Conservation (phyloP, 805 yeast species). For the Lachancea nothofagi region DNA sequence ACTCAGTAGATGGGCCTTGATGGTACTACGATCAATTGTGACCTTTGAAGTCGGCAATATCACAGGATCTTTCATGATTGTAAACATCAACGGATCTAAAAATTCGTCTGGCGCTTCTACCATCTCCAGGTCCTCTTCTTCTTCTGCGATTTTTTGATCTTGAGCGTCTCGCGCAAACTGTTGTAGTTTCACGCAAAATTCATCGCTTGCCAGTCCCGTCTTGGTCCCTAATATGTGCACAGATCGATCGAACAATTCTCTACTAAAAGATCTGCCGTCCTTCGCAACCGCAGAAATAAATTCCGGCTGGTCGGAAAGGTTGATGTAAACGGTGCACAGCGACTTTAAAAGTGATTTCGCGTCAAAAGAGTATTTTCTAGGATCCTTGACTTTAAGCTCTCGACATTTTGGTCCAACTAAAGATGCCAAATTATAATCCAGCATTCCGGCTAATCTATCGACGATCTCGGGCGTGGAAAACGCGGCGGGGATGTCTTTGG, state of each 20-base stretch:
- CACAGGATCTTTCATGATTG: slow-evolving; percentile 94
- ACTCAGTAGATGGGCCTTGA: slow-evolving; percentile 87
- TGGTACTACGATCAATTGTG: slow-evolving; percentile 82
- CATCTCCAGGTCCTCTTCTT: slow-evolving; percentile 77
- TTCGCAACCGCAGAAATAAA: slow-evolving; percentile 78
- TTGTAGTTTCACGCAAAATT: slow-evolving; percentile 45
- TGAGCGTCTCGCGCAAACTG: slow-evolving; percentile 66
- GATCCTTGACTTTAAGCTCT: slow-evolving; percentile 76
- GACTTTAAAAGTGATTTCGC: slow-evolving; percentile 67
- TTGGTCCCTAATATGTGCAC: slow-evolving; percentile 52
- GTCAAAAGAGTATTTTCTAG: slow-evolving; percentile 75
- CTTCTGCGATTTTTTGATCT: slow-evolving; percentile 52
- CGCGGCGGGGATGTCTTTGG: slow-evolving; percentile 79
- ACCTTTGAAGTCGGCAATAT: slow-evolving; percentile 83
- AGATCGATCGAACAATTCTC: slow-evolving; percentile 65
- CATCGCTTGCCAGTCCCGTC: slow-evolving; percentile 49
- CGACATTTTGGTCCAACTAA: slow-evolving; percentile 94
- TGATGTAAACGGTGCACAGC: slow-evolving; percentile 69
- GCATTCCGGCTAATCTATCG: slow-evolving; percentile 91
- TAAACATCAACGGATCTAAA: slow-evolving; percentile 93
- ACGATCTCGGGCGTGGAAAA: slow-evolving; percentile 86
- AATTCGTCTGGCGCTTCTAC: slow-evolving; percentile 97
- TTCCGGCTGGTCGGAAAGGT: slow-evolving; percentile 56
- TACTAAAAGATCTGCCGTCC: slow-evolving; percentile 85
- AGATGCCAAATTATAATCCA: slow-evolving; percentile 86